A percentile compares a stretch with the other conserved stretches of the same genome.
Conservation (phyloP, 1,139 yeast genomes). For the Lodderomyces orthopsilosis region DNA sequence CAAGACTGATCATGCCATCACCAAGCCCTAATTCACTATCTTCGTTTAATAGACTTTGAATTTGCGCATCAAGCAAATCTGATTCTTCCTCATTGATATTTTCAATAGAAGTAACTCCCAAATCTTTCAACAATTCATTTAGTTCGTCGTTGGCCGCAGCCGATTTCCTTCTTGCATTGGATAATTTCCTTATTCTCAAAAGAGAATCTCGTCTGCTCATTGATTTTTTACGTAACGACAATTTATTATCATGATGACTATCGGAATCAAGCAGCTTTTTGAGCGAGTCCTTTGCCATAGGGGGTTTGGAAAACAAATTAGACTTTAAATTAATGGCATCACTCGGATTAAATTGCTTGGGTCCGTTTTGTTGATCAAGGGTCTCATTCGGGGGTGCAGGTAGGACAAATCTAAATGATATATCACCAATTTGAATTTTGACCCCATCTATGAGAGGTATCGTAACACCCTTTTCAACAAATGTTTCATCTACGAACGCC, state of each 20-base stretch:
- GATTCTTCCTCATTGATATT: slow-evolving; percentile 36
- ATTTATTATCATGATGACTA: neutral
- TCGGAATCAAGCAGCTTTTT: slow-evolving; percentile 9
- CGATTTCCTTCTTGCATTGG: slow-evolving; percentile 40
- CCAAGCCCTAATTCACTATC: slow-evolving; percentile 19
- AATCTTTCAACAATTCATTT: slow-evolving; percentile 35
- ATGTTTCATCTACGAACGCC: slow-evolving; percentile 87
- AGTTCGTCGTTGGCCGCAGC: slow-evolving; percentile 44
- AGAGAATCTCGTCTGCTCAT: slow-evolving; percentile 17
- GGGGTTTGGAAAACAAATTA: slow-evolving; percentile 34
- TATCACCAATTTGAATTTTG: slow-evolving; percentile 89
- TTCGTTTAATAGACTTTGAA: slow-evolving; percentile 33
- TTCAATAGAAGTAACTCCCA: slow-evolving; percentile 38
- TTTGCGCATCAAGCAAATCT: slow-evolving; percentile 35
- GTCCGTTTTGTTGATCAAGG: slow-evolving; percentile 11
- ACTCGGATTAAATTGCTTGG: slow-evolving; percentile 48
- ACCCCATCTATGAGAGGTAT: slow-evolving; percentile 80
- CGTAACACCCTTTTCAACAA: slow-evolving; percentile 86
- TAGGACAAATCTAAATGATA: slow-evolving; percentile 79
- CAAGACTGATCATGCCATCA: slow-evolving; percentile 20
- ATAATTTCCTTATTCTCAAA: slow-evolving; percentile 26
- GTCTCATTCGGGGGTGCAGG: slow-evolving; percentile 48
- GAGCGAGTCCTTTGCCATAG: slow-evolving; percentile 16
- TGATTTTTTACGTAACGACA: slow-evolving; percentile 10
- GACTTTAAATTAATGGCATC: slow-evolving; percentile 54